Conservation (phyloP, 176 grass and related monocot species). For the Triticum turgidum region DNA sequence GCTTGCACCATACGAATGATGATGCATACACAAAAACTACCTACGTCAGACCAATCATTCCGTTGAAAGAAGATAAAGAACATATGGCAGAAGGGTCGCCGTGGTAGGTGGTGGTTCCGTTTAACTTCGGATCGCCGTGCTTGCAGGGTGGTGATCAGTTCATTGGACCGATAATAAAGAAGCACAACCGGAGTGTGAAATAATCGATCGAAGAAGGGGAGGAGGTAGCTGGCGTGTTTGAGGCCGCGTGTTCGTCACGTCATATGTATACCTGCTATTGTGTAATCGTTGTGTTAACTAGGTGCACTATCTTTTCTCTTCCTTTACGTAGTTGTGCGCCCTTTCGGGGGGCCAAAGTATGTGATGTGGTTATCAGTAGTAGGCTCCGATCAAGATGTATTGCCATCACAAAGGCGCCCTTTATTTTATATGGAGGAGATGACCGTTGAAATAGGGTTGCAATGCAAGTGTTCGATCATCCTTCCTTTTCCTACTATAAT, state of each 20-base stretch:
- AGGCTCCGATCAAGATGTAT: too few species aligned
- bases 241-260: background rate
- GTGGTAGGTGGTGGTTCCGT: background rate
- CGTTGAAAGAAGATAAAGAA: background rate
- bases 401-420: too few species aligned
- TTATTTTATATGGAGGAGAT: too few species aligned
- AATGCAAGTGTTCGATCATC: background rate
- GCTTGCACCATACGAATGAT: background rate
- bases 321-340: background rate
- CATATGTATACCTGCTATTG: background rate
- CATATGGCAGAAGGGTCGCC: background rate
- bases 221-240: background rate
- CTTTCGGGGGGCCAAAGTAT: background rate
- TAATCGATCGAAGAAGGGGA: background rate
- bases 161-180: constrained; percentile 50
- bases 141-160: constrained; percentile 89
- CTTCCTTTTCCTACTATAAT: constrained; percentile 4
- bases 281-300: background rate
- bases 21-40: background rate
- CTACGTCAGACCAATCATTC: background rate
- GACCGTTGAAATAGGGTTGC: background rate
- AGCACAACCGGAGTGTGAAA: background rate
- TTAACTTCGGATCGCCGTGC: background rate
- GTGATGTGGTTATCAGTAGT: background rate
- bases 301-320: too few species aligned